phyloP scores from a whole-genome alignment of 2,329 filamentous ascomycete species.

The Aspergillus novofumigatus region DNA sequence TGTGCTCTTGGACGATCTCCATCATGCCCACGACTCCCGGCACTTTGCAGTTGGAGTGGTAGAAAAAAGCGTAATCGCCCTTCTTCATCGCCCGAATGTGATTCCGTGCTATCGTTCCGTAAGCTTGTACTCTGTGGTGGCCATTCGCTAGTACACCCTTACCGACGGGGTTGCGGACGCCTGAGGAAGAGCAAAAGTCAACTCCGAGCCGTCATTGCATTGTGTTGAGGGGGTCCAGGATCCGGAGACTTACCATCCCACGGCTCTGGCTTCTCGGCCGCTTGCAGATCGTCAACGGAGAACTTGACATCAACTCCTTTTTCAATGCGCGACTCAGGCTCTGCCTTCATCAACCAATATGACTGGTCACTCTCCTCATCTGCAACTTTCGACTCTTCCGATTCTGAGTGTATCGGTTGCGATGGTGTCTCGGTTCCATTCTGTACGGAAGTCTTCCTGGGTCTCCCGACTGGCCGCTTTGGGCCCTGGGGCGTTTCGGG shows the following conservation, averaged over 20 bases:
- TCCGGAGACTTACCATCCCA: slow-evolving; percentile 72
- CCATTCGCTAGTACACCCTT: slow-evolving; percentile 15
- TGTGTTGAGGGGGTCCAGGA: background rate
- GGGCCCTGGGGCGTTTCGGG: slow-evolving; percentile 17
- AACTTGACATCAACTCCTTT: slow-evolving; percentile 87
- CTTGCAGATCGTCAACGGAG: slow-evolving; percentile 83
- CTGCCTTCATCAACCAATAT: slow-evolving; percentile 82
- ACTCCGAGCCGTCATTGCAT: background rate
- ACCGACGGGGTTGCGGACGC: slow-evolving; percentile 44
- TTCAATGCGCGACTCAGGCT: slow-evolving; percentile 81
- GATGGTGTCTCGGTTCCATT: slow-evolving; percentile 14
- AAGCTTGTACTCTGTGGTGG: slow-evolving; percentile 7
- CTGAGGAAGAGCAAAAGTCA: slow-evolving; percentile 21
- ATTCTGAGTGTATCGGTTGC: slow-evolving; percentile 14
- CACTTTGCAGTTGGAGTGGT: slow-evolving; percentile 88
- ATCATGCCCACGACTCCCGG: slow-evolving; percentile 84
- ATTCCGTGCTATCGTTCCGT: slow-evolving; percentile 61
- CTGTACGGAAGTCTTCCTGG: slow-evolving; percentile 17
- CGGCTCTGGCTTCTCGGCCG: slow-evolving; percentile 70
- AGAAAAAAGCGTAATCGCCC: slow-evolving; percentile 93
- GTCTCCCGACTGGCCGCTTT: slow-evolving; percentile 20
- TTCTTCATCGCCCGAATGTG: slow-evolving; percentile 88
- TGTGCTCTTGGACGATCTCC: slow-evolving; percentile 82
- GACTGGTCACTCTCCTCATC: slow-evolving; percentile 31
- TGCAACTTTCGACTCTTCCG: slow-evolving; percentile 9